A percentile compares a stretch with the other conserved stretches of the same genome.
Evolutionary conservation across 768 basidiomycete genomes (phyloP).

Genomic region (Candolleomyces aberdarensis): DNA sequence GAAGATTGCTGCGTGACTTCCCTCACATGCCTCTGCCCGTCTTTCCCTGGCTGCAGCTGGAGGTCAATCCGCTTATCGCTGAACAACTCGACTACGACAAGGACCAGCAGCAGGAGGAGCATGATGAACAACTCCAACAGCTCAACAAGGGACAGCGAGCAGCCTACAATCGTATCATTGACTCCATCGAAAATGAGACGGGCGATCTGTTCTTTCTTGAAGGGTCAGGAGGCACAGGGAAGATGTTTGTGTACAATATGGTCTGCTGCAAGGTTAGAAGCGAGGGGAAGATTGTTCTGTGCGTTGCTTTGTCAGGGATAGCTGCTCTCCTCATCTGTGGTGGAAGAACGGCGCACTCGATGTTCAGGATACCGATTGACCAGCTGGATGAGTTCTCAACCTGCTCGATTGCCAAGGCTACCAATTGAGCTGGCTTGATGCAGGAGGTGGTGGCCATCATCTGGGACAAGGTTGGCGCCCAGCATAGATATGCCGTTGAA

Average conservation of each 20-base stretch:
- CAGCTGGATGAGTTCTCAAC: constrained; percentile 4
- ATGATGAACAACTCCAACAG: not conserved
- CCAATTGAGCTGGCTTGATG: not conserved
- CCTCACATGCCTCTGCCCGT: constrained; percentile 29
- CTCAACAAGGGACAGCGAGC: constrained; percentile 26
- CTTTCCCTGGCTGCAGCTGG: constrained; percentile 20
- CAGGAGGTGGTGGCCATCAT: constrained; percentile 26
- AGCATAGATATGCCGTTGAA: constrained; percentile 34
- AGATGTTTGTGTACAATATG: constrained; percentile 41
- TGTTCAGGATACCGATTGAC: constrained; percentile 46
- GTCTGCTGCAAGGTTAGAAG: constrained; percentile 26
- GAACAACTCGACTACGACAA: constrained; percentile 30
- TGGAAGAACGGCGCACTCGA: constrained; percentile 45
- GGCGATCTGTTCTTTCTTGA: constrained; percentile 35
- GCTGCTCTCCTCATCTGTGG: constrained; percentile 35
- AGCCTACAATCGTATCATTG: constrained; percentile 25
- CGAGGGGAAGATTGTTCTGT: constrained; percentile 34
- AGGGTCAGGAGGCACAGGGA: constrained; percentile 42
- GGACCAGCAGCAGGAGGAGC: not conserved
- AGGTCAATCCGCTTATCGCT: constrained; percentile 25
- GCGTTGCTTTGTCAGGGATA: constrained; percentile 52
- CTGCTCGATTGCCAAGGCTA: not conserved
- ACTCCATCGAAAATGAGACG: constrained; percentile 16
- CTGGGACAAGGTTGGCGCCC: constrained; percentile 43
- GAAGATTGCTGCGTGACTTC: constrained; percentile 19